These are phyloP conservation scores for Magnaporthales sp. DNA, from an alignment of 2,329 filamentous ascomycete species.

Conservation along the genomic window DNA sequence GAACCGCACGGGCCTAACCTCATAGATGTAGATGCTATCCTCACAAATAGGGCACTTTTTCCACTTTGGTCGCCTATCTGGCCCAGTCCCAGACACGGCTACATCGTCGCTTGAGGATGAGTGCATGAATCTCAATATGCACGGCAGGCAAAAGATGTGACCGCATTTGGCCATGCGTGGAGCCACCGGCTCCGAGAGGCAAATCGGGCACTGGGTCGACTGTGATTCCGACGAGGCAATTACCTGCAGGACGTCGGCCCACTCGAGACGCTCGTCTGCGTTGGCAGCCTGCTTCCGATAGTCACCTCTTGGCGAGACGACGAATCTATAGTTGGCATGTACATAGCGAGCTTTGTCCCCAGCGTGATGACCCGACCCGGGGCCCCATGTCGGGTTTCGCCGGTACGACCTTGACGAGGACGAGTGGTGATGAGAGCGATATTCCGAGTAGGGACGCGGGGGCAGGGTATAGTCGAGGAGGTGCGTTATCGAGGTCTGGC, in stretches of 20 bases:
- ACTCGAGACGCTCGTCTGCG: conserved; percentile 83
- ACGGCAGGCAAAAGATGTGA: conserved; percentile 93
- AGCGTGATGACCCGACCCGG: conserved; percentile 82
- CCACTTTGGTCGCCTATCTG: conserved; percentile 49
- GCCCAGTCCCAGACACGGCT: conserved; percentile 18
- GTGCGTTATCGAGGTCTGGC: conserved; percentile 95
- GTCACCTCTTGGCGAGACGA: conserved; percentile 73
- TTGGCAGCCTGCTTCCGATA: conserved; percentile 77
- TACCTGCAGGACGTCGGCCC: conserved; percentile 84
- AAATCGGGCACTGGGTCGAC: conserved; percentile 84
- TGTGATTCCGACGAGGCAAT: conserved; percentile 87
- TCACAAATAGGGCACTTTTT: conserved; percentile 97
- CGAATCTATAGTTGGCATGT: conserved; percentile 95
- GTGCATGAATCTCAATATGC: conserved; percentile 92
- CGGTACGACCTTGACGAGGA: conserved; percentile 47
- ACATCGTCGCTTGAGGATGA: conserved; percentile 67
- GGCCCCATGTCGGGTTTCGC: conserved; percentile 70
- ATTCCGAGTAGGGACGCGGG: conserved; percentile 52
- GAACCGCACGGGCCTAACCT: conserved; percentile 82
- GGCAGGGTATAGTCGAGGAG: conserved; percentile 86
- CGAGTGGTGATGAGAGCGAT: conserved; percentile 38
- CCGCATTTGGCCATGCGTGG: conserved; percentile 96
- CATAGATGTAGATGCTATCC: conserved; percentile 85
- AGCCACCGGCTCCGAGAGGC: conserved; percentile 83
- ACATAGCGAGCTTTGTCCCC: conserved; percentile 85